Evolutionary conservation across 2,329 filamentous ascomycete species (phyloP).

Genomic region (Fusarium praegraminearum): DNA sequence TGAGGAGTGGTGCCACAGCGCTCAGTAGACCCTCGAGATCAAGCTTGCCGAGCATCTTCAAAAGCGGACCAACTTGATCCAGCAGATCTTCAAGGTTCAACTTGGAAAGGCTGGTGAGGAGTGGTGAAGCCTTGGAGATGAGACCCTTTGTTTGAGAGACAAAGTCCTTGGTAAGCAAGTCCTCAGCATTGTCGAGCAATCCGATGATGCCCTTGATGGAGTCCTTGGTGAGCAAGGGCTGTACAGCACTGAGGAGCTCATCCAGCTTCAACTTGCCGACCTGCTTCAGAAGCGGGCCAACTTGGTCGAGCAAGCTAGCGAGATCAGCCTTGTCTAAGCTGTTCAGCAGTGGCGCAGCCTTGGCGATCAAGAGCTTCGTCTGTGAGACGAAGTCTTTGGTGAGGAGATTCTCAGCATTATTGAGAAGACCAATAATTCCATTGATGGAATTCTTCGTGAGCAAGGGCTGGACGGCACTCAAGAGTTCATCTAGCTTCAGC

Average conservation of each 20-base stretch:
- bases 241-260: slow-evolving; percentile 46
- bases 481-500: slow-evolving; percentile 48
- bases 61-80: slow-evolving; percentile 51
- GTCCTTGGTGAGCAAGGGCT: slow-evolving; percentile 50
- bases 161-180: slow-evolving; percentile 47
- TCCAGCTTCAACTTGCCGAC: slow-evolving; percentile 51
- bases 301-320: slow-evolving; percentile 47
- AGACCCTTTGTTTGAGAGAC: slow-evolving; percentile 46
- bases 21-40: slow-evolving; percentile 50
- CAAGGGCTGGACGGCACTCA: slow-evolving; percentile 47
- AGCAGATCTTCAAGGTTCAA: slow-evolving; percentile 52
- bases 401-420: slow-evolving; percentile 50
- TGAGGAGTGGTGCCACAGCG: slow-evolving; percentile 47
- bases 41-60: slow-evolving; percentile 49
- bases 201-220: slow-evolving; percentile 51
- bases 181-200: slow-evolving; percentile 51
- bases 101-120: slow-evolving; percentile 51
- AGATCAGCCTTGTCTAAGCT: slow-evolving; percentile 53
- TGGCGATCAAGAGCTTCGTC: slow-evolving; percentile 43
- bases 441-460: slow-evolving; percentile 50
- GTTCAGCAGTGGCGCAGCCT: slow-evolving; percentile 50
- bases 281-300: slow-evolving; percentile 52
- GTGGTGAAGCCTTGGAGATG: slow-evolving; percentile 48
- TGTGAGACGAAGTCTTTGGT: slow-evolving; percentile 46
- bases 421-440: slow-evolving; percentile 51